Conservation (phyloP, 148 eudicot species). For the Rhododendron simsii region DNA sequence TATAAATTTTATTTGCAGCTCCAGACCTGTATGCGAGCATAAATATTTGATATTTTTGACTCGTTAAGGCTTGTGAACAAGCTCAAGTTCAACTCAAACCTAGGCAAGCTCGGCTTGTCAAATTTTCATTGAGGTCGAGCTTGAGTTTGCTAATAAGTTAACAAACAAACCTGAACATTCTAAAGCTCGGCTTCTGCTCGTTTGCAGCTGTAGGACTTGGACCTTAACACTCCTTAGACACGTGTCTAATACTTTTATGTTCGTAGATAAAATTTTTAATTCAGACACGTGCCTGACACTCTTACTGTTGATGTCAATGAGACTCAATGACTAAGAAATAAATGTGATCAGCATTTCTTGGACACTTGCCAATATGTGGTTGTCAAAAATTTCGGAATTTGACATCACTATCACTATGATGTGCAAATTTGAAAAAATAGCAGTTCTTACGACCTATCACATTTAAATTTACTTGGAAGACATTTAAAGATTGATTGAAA, state of each 20-base stretch:
- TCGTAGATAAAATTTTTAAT: background rate
- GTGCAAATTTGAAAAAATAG: background rate
- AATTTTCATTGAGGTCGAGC: too few relatives aligned
- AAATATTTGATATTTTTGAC: too few relatives aligned
- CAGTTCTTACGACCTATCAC: background rate
- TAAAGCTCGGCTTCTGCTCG: too few relatives aligned
- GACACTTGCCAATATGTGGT: background rate
- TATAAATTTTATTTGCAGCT: too few relatives aligned
- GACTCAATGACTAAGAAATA: background rate
- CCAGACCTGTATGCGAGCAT: too few relatives aligned
- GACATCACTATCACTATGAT: background rate
- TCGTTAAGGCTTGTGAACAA: too few relatives aligned
- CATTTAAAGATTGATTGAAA: background rate
- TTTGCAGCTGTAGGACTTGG: too few relatives aligned
- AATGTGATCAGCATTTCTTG: background rate
- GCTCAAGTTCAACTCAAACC: too few relatives aligned
- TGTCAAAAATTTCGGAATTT: background rate
- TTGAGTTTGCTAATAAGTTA: too few relatives aligned
- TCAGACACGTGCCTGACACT: background rate
- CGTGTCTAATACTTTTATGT: background rate
- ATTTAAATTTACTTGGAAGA: background rate
- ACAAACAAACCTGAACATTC: too few relatives aligned
- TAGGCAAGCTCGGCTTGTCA: too few relatives aligned
- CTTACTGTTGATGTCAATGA: background rate
- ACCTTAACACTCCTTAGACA: background rate